Base-by-base conservation (phyloP, 2,329 filamentous ascomycete species). In the Fusarium nematophilum region DNA sequence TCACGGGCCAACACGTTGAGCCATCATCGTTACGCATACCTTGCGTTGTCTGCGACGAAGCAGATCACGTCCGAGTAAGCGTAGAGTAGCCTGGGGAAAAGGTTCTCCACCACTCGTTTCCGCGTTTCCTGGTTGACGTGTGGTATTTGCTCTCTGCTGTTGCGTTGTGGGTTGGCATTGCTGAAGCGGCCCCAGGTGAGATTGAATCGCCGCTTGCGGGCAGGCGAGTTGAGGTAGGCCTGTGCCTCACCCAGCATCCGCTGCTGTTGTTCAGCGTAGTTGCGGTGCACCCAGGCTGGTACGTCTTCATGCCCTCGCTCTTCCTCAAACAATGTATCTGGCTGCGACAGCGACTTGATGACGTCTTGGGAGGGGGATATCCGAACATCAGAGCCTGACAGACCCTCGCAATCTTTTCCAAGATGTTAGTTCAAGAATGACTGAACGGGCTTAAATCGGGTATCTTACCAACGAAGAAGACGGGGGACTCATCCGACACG, bases 21-120 rank as follows among this genome's bases (percentile, higher is more conserved):
- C 5, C 9, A 17, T 17, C 25, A 17, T 7, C 15, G 23, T 6
- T 6, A 44, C 21, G 47, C 48, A n/a, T 33, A 54, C 52, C 49
- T 62, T 11, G 39, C 25, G 11, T 62, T 59, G 1, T 30, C 49
- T 3, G 59, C 51, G 4, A 62, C 57, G n/a, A 57, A 62, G 10
- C 56, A 59, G 6, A 61, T 26, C 0, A 61, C 43, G 13, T 62
- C 53, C 0, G 59, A 62, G 21, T 60, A 62, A 0, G 52, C 57
- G 11, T 62, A 62, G 2, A 62, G 52, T 13, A 62, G 11, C 11
- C 57, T 52, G 0, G 59, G 59, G 13, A 60, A 62, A 2, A 62
- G 5, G 10, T 48, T 18, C 10, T 51, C 23, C 0, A 59, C 52
- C 6, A 62, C 37, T 2, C 14, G 39, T 2, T 49, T 53, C 9